phyloP scores from a whole-genome alignment of 768 basidiomycete species.

The Coprinopsis sp. region DNA sequence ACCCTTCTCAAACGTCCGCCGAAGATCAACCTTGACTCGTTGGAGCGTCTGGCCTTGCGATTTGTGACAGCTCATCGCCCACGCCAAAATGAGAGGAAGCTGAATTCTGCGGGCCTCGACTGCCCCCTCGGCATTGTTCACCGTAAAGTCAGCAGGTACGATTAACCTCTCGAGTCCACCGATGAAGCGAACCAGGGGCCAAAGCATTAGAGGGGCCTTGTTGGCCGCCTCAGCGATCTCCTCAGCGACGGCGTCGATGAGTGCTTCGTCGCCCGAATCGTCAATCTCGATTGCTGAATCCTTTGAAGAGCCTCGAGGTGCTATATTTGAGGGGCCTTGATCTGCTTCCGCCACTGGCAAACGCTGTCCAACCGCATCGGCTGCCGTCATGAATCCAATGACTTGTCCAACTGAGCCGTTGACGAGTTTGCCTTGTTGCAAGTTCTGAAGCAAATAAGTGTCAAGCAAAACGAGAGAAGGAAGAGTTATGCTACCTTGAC shows the following conservation, averaged over 20 bases:
- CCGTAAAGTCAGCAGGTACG: conserved; percentile 56
- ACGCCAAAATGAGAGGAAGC: conserved; percentile 78
- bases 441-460: conserved; percentile 44
- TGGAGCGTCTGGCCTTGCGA: conserved; percentile 88
- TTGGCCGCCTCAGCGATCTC: not conserved
- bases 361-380: conserved; percentile 36
- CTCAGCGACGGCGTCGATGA: not conserved
- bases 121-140: conserved; percentile 53
- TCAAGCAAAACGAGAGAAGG: not conserved
- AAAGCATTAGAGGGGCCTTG: conserved; percentile 18
- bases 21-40: conserved; percentile 75
- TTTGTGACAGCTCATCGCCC: conserved; percentile 87
- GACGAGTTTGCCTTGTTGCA: conserved; percentile 62
- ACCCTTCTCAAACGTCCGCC: conserved; percentile 73
- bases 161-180: conserved; percentile 43
- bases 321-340: too few species aligned
- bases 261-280: conserved; percentile 15
- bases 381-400: conserved; percentile 37
- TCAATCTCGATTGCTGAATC: not conserved
- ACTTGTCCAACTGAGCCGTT: conserved; percentile 68
- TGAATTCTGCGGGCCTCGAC: conserved; percentile 48
- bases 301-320: too few species aligned
- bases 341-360: conserved; percentile 33
- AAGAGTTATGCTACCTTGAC: conserved; percentile 48
- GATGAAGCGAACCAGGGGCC: conserved; percentile 61